Conservation (phyloP, 1,284 basidiomycete species). For the Rhizoctonia solani region DNA sequence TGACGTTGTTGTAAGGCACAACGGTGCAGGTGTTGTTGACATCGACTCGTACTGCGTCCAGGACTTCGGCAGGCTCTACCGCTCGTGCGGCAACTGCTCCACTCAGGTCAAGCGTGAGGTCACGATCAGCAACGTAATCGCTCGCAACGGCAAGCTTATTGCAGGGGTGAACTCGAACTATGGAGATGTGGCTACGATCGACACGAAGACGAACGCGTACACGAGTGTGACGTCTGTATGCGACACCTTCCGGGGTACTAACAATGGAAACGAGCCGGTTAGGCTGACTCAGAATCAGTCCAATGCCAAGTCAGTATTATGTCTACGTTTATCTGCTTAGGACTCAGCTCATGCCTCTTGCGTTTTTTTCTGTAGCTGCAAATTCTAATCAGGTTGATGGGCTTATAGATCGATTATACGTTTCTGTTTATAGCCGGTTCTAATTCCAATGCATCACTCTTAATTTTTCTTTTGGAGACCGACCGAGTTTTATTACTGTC, state of each 20-base stretch:
- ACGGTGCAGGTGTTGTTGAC: too few relatives aligned
- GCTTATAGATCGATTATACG: too few relatives aligned
- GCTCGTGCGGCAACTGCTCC: too few relatives aligned
- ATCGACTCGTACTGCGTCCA: too few relatives aligned
- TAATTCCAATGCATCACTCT: too few relatives aligned
- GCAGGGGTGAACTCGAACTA: conserved; percentile 38
- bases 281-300: conserved; percentile 32
- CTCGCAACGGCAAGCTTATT: conserved; percentile 19
- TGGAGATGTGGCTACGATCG: conserved; percentile 34
- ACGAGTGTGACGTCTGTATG: conserved; percentile 28
- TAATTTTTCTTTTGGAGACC: too few relatives aligned
- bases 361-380: not conserved
- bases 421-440: too few relatives aligned
- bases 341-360: not conserved
- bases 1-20: conserved; percentile 35
- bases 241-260: conserved; percentile 33
- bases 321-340: not conserved
- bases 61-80: too few relatives aligned
- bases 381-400: too few relatives aligned
- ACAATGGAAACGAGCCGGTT: conserved; percentile 20
- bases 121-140: conserved; percentile 33
- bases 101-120: too few relatives aligned
- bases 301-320: conserved; percentile 22
- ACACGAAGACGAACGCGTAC: not conserved
- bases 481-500: too few relatives aligned